Base-by-base conservation (phyloP, 495 filamentous ascomycete species). In the Rhizodiscina lignyota region DNA sequence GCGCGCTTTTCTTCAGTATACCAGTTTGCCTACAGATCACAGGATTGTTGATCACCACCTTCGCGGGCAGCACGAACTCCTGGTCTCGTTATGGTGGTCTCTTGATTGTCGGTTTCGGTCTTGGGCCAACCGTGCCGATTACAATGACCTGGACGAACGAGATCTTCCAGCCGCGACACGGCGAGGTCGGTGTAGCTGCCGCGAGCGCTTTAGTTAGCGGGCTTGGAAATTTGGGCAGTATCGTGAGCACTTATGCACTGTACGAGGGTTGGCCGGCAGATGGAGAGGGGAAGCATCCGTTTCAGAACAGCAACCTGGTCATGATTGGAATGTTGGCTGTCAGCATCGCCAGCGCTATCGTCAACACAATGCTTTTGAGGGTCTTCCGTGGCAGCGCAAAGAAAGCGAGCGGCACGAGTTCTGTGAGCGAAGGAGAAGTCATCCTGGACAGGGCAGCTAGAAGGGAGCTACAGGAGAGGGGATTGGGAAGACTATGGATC, bases 81-180 rank as follows among this genome's bases (percentile, higher is more conserved):
- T 94, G 84, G 84, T 72, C 79, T 1, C 69, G 84, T 11, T 94
- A 94, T 53, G 80, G 77, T 24, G 84, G 84, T 1, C 68, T 94
- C n/a, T 59, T 94, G 13, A 74, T 94, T 50, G 75, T 94, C 33
- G 84, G 84, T 4, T 94, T 92, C 53, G 85, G 84, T 3, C 72
- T 94, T 4, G 84, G 84, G 4, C 85, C 84, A 10, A 94, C 84
- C 2, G 84, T 94, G 2, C 84, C 84, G 27, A 83, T 83, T 51
- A 83, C 75, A 49, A 93, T 92, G 83, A 77, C 83, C 37, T 92
- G 84, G 84, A 84, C 84, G 4, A 79, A 70, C 40, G 81, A 91
- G 54, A 79, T 91, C 39, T 93, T 93, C 63, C 84, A 93, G 53
- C 71, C 64, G 15, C 77, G 84, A 3, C 83, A 93, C 47, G 79